Evolutionary conservation across 352 stramenopile genomes (phyloP).

Genomic region (Thalassiosira exigua): DNA sequence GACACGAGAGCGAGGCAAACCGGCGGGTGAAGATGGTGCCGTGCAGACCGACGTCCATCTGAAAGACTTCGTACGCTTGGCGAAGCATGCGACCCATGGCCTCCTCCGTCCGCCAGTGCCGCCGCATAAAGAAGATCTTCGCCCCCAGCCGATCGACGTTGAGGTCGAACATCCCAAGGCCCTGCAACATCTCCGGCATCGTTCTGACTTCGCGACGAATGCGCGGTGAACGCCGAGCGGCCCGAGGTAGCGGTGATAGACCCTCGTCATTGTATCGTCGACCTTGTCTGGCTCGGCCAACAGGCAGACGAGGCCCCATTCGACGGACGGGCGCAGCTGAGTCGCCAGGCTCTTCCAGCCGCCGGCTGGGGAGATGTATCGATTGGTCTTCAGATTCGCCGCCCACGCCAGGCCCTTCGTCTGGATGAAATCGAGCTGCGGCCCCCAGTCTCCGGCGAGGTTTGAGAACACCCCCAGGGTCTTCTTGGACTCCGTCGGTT

Average conservation of each 20-base stretch:
- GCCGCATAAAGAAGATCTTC: constrained; percentile 11
- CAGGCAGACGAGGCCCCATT: background rate
- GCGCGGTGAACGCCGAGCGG: background rate
- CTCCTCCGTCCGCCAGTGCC: background rate
- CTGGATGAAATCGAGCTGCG: background rate
- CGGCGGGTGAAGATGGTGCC: background rate
- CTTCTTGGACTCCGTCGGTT: constrained; percentile 2
- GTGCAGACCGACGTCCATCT: constrained; percentile 10
- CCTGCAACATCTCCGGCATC: constrained; percentile 9
- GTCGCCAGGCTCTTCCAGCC: background rate
- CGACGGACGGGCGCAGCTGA: background rate
- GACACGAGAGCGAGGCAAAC: background rate
- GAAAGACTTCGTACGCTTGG: constrained; percentile 13
- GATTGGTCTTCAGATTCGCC: background rate
- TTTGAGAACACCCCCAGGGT: background rate
- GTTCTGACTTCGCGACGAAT: background rate
- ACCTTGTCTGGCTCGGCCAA: background rate
- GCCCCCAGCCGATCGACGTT: background rate
- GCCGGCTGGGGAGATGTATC: background rate
- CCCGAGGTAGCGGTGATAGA: background rate
- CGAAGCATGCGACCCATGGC: background rate
- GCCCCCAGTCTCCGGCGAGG: background rate
- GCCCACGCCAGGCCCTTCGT: background rate
- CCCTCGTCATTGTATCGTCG: background rate
- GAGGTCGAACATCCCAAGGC: constrained; percentile 15